Conservation (phyloP, 352 stramenopile species). For the Phytopythium boreale region DNA sequence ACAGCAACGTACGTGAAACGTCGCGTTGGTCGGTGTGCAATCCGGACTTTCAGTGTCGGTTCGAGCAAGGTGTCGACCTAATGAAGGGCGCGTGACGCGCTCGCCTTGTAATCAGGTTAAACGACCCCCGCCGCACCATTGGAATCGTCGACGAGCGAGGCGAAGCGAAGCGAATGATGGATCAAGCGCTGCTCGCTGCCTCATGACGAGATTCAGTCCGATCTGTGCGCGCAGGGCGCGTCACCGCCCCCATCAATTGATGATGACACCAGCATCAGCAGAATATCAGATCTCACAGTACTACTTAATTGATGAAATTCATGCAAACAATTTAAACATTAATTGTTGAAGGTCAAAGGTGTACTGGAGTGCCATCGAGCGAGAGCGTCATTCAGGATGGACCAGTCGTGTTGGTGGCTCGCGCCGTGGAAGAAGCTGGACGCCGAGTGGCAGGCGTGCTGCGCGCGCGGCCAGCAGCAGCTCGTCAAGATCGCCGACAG, state of each 20-base stretch:
- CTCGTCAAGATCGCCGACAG: constrained; percentile 65
- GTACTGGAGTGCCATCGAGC: too few species aligned
- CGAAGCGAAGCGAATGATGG: neutral
- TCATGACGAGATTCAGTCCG: constrained; percentile 5
- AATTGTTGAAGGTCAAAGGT: neutral
- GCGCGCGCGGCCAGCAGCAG: constrained; percentile 47
- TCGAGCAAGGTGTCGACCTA: neutral
- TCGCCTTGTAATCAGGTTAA: neutral
- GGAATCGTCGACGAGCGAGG: constrained; percentile 1
- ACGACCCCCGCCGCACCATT: constrained; percentile 1
- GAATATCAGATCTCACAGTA: neutral
- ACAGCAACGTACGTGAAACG: neutral
- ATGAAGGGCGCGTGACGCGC: neutral
- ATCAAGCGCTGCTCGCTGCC: neutral
- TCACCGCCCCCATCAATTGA: neutral
- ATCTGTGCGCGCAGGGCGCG: constrained; percentile 6
- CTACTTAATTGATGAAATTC: neutral
- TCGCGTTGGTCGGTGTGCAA: neutral
- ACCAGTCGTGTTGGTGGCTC: constrained; percentile 58
- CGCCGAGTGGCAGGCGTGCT: constrained; percentile 55
- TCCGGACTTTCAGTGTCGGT: neutral
- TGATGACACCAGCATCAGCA: constrained; percentile 4
- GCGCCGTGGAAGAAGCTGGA: constrained; percentile 57
- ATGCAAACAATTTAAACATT: neutral
- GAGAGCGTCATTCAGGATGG: neutral